phyloP scores from a whole-genome alignment of 1,284 basidiomycete species.

The Porogramme epimiltina region DNA sequence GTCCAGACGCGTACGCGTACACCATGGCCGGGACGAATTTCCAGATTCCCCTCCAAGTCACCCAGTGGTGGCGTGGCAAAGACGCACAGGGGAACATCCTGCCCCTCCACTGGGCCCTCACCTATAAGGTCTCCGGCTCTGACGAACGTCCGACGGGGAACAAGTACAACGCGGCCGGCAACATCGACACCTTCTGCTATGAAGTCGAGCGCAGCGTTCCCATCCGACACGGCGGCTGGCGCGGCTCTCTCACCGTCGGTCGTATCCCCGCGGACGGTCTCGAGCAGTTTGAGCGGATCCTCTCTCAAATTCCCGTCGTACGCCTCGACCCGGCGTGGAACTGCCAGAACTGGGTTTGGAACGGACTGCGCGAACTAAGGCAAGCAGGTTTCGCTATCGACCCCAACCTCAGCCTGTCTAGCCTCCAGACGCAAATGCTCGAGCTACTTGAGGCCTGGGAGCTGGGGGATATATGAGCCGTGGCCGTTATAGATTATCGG shows the following conservation, averaged over 20 bases:
- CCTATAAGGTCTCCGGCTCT: conserved; percentile 19
- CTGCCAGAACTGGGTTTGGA: conserved; percentile 27
- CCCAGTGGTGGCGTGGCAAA: conserved; percentile 24
- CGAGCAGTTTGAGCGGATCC: conserved; percentile 19
- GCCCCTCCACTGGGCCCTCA: conserved; percentile 26
- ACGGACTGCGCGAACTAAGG: conserved; percentile 20
- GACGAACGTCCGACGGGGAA: conserved; percentile 18
- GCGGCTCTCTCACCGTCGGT: conserved; percentile 21
- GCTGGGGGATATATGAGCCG: conserved; percentile 18
- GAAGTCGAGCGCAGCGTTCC: conserved; percentile 14
- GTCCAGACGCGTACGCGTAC: too few relatives aligned
- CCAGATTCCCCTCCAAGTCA: conserved; percentile 20
- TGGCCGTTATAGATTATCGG: too few relatives aligned
- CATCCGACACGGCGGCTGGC: conserved; percentile 23
- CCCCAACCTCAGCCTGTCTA: conserved; percentile 14
- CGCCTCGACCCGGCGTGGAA: conserved; percentile 23
- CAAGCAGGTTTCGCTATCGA: conserved; percentile 15
- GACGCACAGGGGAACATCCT: conserved; percentile 19
- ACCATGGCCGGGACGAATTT: conserved; percentile 15
- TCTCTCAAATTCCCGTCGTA: conserved; percentile 17
- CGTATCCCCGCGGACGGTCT: conserved; percentile 16
- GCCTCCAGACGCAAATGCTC: conserved; percentile 15
- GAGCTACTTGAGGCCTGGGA: conserved; percentile 26
- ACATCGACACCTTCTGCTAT: conserved; percentile 26
- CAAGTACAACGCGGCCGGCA: conserved; percentile 24